Percentiles rank a stretch among this genome's conserved stretches.
Evolutionary conservation across 106 monocot species (phyloP).

Genomic region (Dendrobium catenatum): DNA sequence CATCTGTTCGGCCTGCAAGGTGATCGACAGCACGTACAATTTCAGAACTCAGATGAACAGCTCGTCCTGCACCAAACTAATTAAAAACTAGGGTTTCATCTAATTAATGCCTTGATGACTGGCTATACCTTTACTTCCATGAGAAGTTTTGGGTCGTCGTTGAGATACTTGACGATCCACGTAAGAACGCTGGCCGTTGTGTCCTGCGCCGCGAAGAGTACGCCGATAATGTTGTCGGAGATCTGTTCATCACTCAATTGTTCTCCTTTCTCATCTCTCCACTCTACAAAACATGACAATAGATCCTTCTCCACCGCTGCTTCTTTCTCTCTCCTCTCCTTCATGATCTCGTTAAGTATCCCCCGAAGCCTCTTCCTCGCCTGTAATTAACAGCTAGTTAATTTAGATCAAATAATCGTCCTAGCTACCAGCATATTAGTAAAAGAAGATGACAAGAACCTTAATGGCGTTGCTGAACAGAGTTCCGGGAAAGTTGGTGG

Average conservation of each 20-base stretch:
- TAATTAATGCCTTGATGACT: too few relatives aligned
- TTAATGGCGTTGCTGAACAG: slow-evolving; percentile 49
- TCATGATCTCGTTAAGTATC: slow-evolving; percentile 53
- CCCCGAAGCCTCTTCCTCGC: slow-evolving; percentile 51
- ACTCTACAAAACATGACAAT: slow-evolving; percentile 43
- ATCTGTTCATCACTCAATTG: slow-evolving; percentile 65
- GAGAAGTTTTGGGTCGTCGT: slow-evolving; percentile 59
- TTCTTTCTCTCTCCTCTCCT: slow-evolving; percentile 39
- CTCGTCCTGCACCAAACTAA: too few relatives aligned
- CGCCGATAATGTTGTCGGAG: slow-evolving; percentile 80
- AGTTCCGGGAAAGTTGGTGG: slow-evolving; percentile 51
- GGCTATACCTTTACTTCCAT: slow-evolving; percentile 52
- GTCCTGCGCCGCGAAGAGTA: slow-evolving; percentile 86
- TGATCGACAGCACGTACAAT: too few relatives aligned
- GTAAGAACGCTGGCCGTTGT: slow-evolving; percentile 82
- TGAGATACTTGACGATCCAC: slow-evolving; percentile 83
- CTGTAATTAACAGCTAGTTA: slow-evolving; percentile 13
- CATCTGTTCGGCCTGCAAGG: slow-evolving; percentile 62
- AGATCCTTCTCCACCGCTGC: slow-evolving; percentile 27
- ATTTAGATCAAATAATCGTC: not conserved
- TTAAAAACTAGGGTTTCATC: too few relatives aligned
- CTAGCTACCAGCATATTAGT: not conserved
- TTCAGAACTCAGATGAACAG: too few relatives aligned
- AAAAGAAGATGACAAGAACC: slow-evolving; percentile 17
- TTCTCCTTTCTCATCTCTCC: slow-evolving; percentile 20